Conservation (phyloP, 2,329 filamentous ascomycete genomes). For the Xylaria sp. region DNA sequence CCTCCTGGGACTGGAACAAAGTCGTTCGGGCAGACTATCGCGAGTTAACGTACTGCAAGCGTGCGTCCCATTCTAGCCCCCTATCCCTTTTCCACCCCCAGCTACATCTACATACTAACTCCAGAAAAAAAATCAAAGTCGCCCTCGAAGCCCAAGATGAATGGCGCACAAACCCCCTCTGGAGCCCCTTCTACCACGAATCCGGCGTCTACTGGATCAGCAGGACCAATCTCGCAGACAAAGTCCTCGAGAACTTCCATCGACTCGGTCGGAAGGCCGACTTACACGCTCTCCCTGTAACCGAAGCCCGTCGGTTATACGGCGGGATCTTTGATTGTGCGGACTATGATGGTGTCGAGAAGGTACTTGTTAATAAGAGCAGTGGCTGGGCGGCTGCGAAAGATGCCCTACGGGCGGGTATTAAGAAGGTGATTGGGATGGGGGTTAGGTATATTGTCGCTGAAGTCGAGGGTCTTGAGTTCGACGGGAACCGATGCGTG, state of each 20-base stretch:
- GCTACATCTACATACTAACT: background rate
- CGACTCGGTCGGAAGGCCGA: constrained; percentile 27
- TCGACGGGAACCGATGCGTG: constrained; percentile 32
- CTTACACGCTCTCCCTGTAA: constrained; percentile 41
- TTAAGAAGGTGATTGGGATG: constrained; percentile 40
- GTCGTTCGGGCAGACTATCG: constrained; percentile 65
- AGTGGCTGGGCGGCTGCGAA: constrained; percentile 54
- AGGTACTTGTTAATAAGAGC: constrained; percentile 49
- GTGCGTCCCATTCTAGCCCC: constrained; percentile 6
- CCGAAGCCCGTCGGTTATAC: constrained; percentile 44
- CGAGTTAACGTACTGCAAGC: constrained; percentile 56
- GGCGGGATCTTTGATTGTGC: constrained; percentile 48
- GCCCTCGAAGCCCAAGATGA: constrained; percentile 60
- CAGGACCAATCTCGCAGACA: constrained; percentile 25
- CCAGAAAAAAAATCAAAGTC: constrained; percentile 35
- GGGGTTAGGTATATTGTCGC: constrained; percentile 48
- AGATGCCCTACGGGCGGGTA: constrained; percentile 45
- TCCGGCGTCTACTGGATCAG: constrained; percentile 44
- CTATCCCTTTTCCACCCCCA: background rate
- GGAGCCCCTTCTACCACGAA: constrained; percentile 44
- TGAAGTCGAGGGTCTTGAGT: constrained; percentile 39
- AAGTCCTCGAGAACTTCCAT: constrained; percentile 33
- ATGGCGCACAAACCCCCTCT: constrained; percentile 42
- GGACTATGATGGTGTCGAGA: constrained; percentile 47
- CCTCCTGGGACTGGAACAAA: constrained; percentile 71